Conservation (phyloP, 2,329 filamentous ascomycete genomes). For the Aspergillus flavus region DNA sequence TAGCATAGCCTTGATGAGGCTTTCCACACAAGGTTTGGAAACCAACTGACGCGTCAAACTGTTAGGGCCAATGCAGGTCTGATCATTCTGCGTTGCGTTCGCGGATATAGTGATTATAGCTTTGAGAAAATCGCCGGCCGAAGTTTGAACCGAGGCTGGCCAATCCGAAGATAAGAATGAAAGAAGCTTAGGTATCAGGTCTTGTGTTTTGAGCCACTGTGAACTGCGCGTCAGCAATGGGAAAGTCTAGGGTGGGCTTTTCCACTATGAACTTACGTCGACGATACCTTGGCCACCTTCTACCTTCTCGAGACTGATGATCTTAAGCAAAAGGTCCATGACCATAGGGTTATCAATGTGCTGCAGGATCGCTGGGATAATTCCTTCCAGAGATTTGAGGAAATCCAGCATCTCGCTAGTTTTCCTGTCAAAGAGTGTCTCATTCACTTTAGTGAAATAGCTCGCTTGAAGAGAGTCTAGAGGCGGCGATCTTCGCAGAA, state of each 20-base stretch:
- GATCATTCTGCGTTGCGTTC: slow-evolving; percentile 96
- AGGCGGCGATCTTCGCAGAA: slow-evolving; percentile 79
- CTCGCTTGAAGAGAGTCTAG: slow-evolving; percentile 92
- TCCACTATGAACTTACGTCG: slow-evolving; percentile 64
- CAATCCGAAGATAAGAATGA: slow-evolving; percentile 84
- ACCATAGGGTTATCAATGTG: slow-evolving; percentile 98
- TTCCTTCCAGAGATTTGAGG: slow-evolving; percentile 78
- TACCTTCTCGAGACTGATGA: slow-evolving; percentile 91
- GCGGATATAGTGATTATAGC: slow-evolving; percentile 98
- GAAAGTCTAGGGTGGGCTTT: neutral
- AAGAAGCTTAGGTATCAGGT: slow-evolving; percentile 83
- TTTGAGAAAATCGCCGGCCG: slow-evolving; percentile 95
- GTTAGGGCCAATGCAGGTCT: slow-evolving; percentile 98
- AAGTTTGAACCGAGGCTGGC: slow-evolving; percentile 89
- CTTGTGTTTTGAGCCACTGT: slow-evolving; percentile 88
- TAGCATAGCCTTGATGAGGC: slow-evolving; percentile 89
- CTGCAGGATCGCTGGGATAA: slow-evolving; percentile 81
- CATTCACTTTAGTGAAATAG: slow-evolving; percentile 99
- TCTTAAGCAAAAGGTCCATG: slow-evolving; percentile 95
- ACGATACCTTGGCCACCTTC: slow-evolving; percentile 91
- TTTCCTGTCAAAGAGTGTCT: slow-evolving; percentile 96
- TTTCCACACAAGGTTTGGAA: slow-evolving; percentile 78
- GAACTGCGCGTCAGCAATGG: slow-evolving; percentile 8
- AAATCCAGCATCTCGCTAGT: slow-evolving; percentile 95
- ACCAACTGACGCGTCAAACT: slow-evolving; percentile 94